Evolutionary conservation across 345 rosid genomes (phyloP).

Genomic region (Cardamine chenopodiifolia): DNA sequence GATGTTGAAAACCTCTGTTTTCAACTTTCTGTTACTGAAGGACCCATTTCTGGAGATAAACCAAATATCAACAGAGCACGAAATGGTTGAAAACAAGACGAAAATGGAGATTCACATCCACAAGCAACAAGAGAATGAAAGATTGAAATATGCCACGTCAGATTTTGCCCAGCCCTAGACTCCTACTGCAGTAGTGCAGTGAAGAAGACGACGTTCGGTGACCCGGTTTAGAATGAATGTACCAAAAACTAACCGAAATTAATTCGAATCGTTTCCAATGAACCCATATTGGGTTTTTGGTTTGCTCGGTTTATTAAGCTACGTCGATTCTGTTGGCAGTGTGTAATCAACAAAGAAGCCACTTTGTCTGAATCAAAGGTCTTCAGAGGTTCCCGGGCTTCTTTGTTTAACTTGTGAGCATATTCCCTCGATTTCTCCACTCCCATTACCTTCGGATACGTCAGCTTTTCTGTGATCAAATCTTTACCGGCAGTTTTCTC

Average conservation of each 20-base stretch:
- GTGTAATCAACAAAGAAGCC: too few relatives aligned
- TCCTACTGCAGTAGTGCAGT: too few relatives aligned
- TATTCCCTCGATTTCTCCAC: constrained; percentile 59
- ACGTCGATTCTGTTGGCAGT: too few relatives aligned
- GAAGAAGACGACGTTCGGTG: background rate
- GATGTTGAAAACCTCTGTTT: constrained; percentile 2
- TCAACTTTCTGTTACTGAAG: constrained; percentile 21
- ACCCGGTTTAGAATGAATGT: background rate
- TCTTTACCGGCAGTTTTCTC: constrained; percentile 90
- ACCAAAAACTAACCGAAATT: background rate
- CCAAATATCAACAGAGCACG: background rate
- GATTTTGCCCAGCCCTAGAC: too few relatives aligned
- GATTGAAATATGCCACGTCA: too few relatives aligned
- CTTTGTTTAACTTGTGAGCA: constrained; percentile 53
- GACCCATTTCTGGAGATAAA: constrained; percentile 20
- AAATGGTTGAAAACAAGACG: background rate
- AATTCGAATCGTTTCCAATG: too few relatives aligned
- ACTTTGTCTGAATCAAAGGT: constrained; percentile 58
- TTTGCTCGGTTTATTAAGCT: too few relatives aligned
- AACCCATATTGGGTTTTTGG: too few relatives aligned
- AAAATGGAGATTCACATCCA: background rate
- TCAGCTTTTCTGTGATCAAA: constrained; percentile 60
- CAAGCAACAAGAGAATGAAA: background rate
- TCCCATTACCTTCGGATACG: constrained; percentile 73
- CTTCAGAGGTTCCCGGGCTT: constrained; percentile 54